phyloP scores from a whole-genome alignment of 163 green algal species.

The Coccomyxa subellipsoidea region DNA sequence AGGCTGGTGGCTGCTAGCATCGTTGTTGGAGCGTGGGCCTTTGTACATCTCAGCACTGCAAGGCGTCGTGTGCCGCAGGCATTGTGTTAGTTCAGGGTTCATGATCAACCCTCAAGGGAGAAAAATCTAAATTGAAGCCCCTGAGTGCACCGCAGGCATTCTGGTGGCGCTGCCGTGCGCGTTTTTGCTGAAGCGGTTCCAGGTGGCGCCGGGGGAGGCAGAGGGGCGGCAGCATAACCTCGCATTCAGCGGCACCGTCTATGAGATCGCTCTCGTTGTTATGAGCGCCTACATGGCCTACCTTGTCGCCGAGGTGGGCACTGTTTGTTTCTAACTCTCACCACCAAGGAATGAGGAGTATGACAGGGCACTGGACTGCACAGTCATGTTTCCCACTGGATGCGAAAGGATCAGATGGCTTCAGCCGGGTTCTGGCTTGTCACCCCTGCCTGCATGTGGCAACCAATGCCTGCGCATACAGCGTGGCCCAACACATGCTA shows the following conservation, averaged over 20 bases:
- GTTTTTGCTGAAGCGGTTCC: slow-evolving; percentile 61
- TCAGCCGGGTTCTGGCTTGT: too few relatives aligned
- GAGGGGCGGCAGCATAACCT: neutral
- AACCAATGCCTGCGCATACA: too few relatives aligned
- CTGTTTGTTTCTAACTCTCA: neutral
- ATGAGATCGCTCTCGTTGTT: slow-evolving; percentile 70
- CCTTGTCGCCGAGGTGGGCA: slow-evolving; percentile 48
- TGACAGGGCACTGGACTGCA: neutral
- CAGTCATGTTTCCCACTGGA: too few relatives aligned
- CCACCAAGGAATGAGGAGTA: neutral
- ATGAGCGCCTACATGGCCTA: slow-evolving; percentile 73
- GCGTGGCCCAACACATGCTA: too few relatives aligned
- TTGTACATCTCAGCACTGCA: too few relatives aligned
- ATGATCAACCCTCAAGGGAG: too few relatives aligned
- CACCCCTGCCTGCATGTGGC: too few relatives aligned
- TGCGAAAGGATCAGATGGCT: too few relatives aligned
- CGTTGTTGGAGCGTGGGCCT: too few relatives aligned
- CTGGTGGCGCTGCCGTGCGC: slow-evolving; percentile 55
- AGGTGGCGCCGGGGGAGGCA: slow-evolving; percentile 19
- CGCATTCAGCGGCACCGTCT: slow-evolving; percentile 42
- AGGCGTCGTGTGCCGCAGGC: neutral
- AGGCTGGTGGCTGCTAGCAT: too few relatives aligned
- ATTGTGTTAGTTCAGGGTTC: too few relatives aligned
- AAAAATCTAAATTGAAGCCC: too few relatives aligned
- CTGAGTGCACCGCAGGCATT: slow-evolving; percentile 35